phyloP scores from a whole-genome alignment of 345 rosid species.

The Salix exigua region DNA sequence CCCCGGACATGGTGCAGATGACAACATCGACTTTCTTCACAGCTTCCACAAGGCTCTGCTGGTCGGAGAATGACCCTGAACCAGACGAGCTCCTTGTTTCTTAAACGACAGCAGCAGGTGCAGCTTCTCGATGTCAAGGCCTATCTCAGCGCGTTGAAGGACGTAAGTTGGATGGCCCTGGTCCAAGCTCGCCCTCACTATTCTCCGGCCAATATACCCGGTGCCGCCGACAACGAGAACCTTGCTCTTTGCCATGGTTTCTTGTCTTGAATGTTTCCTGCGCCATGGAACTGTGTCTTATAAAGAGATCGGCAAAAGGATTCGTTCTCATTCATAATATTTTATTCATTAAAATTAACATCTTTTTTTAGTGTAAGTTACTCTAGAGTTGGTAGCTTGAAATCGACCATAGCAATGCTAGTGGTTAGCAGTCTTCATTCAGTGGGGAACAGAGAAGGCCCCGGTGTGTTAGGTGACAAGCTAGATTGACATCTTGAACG shows the following conservation, averaged over 20 bases:
- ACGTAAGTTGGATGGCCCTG: conserved; percentile 55
- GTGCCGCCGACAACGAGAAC: conserved; percentile 65
- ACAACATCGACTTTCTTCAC: conserved; percentile 55
- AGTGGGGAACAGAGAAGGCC: not conserved
- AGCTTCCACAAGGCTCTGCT: conserved; percentile 43
- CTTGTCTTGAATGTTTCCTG: not conserved
- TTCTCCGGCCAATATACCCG: conserved; percentile 55
- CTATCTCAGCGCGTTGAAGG: conserved; percentile 51
- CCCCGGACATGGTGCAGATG: conserved; percentile 63
- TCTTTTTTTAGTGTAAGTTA: not conserved
- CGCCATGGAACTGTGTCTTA: not conserved
- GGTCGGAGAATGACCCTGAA: conserved; percentile 47
- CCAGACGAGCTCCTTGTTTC: conserved; percentile 47
- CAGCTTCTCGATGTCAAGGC: conserved; percentile 61
- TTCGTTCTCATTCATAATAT: not conserved
- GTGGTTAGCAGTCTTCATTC: not conserved
- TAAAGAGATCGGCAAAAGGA: not conserved
- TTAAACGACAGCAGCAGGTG: conserved; percentile 49
- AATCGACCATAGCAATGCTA: not conserved
- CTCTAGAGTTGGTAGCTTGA: not conserved
- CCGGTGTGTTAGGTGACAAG: not conserved
- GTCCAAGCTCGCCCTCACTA: conserved; percentile 53
- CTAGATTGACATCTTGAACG: not conserved
- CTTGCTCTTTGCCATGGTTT: conserved; percentile 36
- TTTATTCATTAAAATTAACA: not conserved